Base-by-base conservation (phyloP, 768 basidiomycete species). In the Termitomyces sp. region DNA sequence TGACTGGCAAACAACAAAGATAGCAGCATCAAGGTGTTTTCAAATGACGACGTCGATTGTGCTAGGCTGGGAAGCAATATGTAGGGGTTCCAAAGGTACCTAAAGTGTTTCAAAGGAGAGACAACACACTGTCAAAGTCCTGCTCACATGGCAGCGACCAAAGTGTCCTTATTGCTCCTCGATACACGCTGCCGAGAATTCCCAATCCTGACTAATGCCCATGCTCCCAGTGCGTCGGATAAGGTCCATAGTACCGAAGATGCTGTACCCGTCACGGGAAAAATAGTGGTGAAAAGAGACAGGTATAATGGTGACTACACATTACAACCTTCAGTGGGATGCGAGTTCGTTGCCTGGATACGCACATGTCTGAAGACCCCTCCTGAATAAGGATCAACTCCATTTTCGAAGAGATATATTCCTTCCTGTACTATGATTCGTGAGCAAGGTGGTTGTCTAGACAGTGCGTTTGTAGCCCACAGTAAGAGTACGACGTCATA, bases 71-170 rank as follows among this genome's bases (percentile, higher is more conserved):
- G 84, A 1, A 94, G 75, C 57, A 96, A 70, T 8, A 90, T 72
- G 69, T 97, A 97, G 3, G 97, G 97, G 64, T 98, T 97, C 51
- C 96, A 70, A 20, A 97, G 81, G 71, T 88, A 95, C 47, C 94
- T 97, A 64, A 3, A 58, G 16, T 12, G 24, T 36, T 16, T 45
- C 20, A 52, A 42, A 35, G 13, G n/a, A 14, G 40, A 13, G 8
- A n/a, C 32, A 0, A 30, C 45, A 5, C 26, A 24, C 22, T 36
- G 6, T 10, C 16, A 10, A 49, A 56, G n/a, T 4, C 9, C 26
- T 20, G 77, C 88, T 61, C 65, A 94, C 92, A 81, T 70, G 7
- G 84, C 77, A 18, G 82, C 86, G 32, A 95, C 76, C 51, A 91
- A 69, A 14, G 73, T 70, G 61, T 88, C 87, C 70, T 86, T 77